These are phyloP conservation scores for Cystobasidium tubakii DNA, from an alignment of 768 basidiomycete species.

Conservation along the genomic window DNA sequence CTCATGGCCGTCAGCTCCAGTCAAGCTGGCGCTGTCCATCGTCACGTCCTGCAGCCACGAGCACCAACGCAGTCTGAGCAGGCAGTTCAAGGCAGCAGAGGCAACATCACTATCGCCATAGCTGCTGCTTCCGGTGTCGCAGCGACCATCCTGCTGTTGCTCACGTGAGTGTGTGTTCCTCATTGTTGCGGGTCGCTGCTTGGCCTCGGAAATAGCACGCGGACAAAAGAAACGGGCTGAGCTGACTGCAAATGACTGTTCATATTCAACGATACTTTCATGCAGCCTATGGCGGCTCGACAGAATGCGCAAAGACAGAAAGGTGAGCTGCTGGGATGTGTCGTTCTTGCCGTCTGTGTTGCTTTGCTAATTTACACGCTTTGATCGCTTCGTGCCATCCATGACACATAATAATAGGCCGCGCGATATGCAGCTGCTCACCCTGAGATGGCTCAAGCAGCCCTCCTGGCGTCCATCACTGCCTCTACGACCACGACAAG, in stretches of 20 bases:
- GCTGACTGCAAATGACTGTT: no score
- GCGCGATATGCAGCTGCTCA: constrained; percentile 2
- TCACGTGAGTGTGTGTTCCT: background rate
- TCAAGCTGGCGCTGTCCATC: background rate
- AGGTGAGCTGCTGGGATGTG: background rate
- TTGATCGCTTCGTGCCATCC: background rate
- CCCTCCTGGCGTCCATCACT: background rate
- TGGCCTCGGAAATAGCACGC: no score
- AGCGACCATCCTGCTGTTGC: background rate
- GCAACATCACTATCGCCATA: constrained; percentile 1
- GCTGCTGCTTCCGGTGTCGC: background rate
- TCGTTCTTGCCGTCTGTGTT: no score
- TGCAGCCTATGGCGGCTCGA: background rate
- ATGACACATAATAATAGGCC: background rate
- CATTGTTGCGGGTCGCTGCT: background rate
- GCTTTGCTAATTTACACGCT: background rate
- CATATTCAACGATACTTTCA: no score
- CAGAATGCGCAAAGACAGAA: background rate
- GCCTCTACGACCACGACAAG: background rate
- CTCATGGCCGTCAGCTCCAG: background rate
- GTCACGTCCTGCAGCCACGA: background rate
- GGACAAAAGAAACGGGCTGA: no score
- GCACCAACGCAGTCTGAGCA: background rate
- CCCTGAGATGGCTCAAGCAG: constrained; percentile 15
- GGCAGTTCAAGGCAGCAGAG: background rate